phyloP scores from a whole-genome alignment of 192 early-diverging fungal genomes.

The Lobosporangium transversale region DNA sequence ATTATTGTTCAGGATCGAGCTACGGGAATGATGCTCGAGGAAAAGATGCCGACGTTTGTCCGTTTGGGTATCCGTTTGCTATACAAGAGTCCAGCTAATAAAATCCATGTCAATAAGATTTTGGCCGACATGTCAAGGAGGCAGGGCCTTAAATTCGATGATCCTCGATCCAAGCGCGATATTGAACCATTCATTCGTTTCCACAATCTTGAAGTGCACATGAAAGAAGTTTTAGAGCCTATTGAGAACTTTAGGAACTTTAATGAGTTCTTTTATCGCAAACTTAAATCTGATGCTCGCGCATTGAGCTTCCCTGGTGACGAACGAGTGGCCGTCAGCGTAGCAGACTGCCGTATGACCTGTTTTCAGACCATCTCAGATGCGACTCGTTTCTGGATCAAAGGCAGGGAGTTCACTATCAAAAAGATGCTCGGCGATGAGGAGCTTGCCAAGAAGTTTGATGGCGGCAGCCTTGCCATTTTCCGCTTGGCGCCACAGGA shows the following conservation, averaged over 20 bases:
- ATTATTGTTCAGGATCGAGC: conserved; percentile 79
- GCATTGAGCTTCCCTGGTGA: conserved; percentile 55
- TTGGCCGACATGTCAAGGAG: conserved; percentile 64
- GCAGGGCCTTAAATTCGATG: conserved; percentile 79
- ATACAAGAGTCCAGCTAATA: conserved; percentile 69
- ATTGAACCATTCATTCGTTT: conserved; percentile 80
- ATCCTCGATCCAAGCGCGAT: conserved; percentile 66
- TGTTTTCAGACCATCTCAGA: conserved; percentile 71
- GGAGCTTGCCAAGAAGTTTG: conserved; percentile 58
- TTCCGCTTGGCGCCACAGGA: conserved; percentile 87
- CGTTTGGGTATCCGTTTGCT: conserved; percentile 82
- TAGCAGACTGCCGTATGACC: conserved; percentile 81
- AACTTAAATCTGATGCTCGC: conserved; percentile 73
- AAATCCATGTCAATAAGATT: conserved; percentile 55
- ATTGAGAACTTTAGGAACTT: conserved; percentile 75
- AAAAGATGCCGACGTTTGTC: conserved; percentile 81
- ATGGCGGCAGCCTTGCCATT: conserved; percentile 72
- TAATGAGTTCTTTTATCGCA: conserved; percentile 90
- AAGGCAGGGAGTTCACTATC: conserved; percentile 77
- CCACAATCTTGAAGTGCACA: conserved; percentile 67
- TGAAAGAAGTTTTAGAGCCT: conserved; percentile 75
- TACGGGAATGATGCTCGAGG: conserved; percentile 76
- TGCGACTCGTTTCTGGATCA: conserved; percentile 83
- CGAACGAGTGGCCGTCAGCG: conserved; percentile 67
- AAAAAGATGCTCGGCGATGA: conserved; percentile 65